Percentiles rank a stretch among this genome's conserved stretches.
Evolutionary conservation across 495 filamentous ascomycete genomes (phyloP).

Genomic region (Ramalina peruviana): DNA sequence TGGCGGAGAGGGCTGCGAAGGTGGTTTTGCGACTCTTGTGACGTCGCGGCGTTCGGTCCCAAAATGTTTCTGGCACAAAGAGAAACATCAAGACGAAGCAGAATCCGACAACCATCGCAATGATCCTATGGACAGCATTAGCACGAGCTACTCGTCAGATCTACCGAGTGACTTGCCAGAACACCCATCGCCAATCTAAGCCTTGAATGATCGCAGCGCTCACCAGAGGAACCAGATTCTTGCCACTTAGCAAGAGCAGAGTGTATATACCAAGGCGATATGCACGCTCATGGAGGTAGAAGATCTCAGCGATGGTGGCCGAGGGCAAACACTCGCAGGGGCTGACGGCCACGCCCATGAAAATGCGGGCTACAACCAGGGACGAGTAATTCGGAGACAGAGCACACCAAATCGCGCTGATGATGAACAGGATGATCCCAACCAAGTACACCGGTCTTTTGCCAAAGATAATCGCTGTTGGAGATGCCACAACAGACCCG

Average conservation of each 20-base stretch:
- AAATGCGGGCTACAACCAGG: slow-evolving; percentile 66
- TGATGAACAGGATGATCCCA: slow-evolving; percentile 59
- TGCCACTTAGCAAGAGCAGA: slow-evolving; percentile 74
- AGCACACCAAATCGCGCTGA: slow-evolving; percentile 78
- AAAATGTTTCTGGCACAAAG: slow-evolving; percentile 92
- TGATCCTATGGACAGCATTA: slow-evolving; percentile 43
- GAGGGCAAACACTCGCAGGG: slow-evolving; percentile 92
- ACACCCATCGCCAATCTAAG: slow-evolving; percentile 82
- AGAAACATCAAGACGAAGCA: slow-evolving; percentile 66
- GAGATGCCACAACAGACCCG: slow-evolving; percentile 70
- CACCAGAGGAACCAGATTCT: slow-evolving; percentile 80
- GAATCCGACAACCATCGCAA: slow-evolving; percentile 70
- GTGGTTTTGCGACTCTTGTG: slow-evolving; percentile 20
- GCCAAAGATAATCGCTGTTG: slow-evolving; percentile 82
- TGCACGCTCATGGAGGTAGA: slow-evolving; percentile 87
- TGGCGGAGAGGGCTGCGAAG: slow-evolving; percentile 7
- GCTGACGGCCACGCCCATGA: slow-evolving; percentile 77
- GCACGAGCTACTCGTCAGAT: neutral
- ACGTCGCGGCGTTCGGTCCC: slow-evolving; percentile 72
- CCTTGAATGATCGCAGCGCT: slow-evolving; percentile 73
- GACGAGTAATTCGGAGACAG: slow-evolving; percentile 66
- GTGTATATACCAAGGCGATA: slow-evolving; percentile 96
- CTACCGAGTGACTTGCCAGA: slow-evolving; percentile 44
- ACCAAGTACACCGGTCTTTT: slow-evolving; percentile 87
- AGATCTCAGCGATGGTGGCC: slow-evolving; percentile 92